Base-by-base conservation (phyloP, 106 monocot genomes). In the Phalaenopsis aphrodite region DNA sequence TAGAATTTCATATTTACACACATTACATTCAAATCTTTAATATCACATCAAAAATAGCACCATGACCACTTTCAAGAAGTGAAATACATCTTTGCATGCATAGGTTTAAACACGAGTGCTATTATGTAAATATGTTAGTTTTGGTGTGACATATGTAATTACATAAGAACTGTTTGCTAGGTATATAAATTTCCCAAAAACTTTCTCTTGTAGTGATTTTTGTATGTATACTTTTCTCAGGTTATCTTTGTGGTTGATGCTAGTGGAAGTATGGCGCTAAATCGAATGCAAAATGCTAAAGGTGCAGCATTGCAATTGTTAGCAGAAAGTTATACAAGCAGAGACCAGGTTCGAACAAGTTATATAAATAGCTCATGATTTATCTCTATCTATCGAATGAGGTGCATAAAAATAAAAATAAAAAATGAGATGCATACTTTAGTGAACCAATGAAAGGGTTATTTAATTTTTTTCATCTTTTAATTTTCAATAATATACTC, bases 241-340 rank as follows among this genome's bases (percentile, higher is more conserved):
- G 98, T 99, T 42, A 94, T 99, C 58, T 99, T 99, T 83, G 83
- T 99, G 36, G 98, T 99, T 78, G 98, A 99, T 88, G 94, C 98
- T 78, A 99, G 98, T 88, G 98, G 98, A 24, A 99, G 98, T 85
- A 99, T 99, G 98, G 98, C 98, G 82, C 75, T 99, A 77, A 99
- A 99, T 78, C 90, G 98, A 73, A 99, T 99, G 98, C 98, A 99
- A 85, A 99, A 99, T 88, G 98, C 98, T 76, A 99, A 99, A 93
- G 94, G 98, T 85, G 98, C 98, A 76, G 98, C 94, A 72, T 76
- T 99, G 42, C 88, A 99, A 83, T 81, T 99, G 78, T 83, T 99
- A 57, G 92, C 98, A 80, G 94, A 99, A 87, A 99, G 98, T 83
- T 99, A 99, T 78, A 99, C 98, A 38, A 95, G 94, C 83, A 93